Evolutionary conservation across 805 yeast species (phyloP), one percentile per base, ranked within the genome.

Genomic region (Cyberlindnera amylophila): DNA sequence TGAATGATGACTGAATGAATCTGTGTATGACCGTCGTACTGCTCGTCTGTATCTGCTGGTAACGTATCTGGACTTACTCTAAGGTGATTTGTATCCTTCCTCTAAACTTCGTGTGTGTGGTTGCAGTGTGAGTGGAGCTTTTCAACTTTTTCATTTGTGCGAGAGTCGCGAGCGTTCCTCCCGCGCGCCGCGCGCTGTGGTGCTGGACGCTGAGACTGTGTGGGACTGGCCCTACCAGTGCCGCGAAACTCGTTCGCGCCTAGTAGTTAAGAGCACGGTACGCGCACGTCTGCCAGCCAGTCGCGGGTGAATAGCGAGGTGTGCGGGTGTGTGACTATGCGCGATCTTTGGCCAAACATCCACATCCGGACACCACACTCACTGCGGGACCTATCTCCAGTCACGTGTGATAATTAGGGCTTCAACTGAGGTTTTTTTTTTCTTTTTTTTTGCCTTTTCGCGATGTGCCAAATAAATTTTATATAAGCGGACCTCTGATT

Each of bases 91-190:
- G 42, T 41, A 35, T 40, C 34, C 33, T 36, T 24, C 8, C 39
- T 32, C 38, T n/a, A n/a, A 38, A 15, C 18, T 33, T 23, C 9
- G 31, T 24, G 17, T 34, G 40, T 35, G 34, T 28, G 36, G 29
- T 21, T 33, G 28, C 23, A 29, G 41, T 39, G 38, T 39, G 39
- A 36, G 38, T 38, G 39, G 44, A 42, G 46, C 46, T 42, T 42
- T 46, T 39, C 50, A 46, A 46, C 36, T 46, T 46, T 46, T 46
- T 46, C 50, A 46, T 36, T 34, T 37, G 45, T 34, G 28, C 35
- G 44, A 30, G 43, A 36, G 43, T 42, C 46, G 41, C 44, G 37
- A 28, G 41, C 34, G 33, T 28, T 28, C 36, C n/a, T n/a, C n/a
- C n/a, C n/a, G n/a, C n/a, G n/a, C n/a, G n/a, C n/a, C n/a, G n/a